Evolutionary conservation across 116 monocot genomes (phyloP).

Genomic region (Dioscorea cayenensis): DNA sequence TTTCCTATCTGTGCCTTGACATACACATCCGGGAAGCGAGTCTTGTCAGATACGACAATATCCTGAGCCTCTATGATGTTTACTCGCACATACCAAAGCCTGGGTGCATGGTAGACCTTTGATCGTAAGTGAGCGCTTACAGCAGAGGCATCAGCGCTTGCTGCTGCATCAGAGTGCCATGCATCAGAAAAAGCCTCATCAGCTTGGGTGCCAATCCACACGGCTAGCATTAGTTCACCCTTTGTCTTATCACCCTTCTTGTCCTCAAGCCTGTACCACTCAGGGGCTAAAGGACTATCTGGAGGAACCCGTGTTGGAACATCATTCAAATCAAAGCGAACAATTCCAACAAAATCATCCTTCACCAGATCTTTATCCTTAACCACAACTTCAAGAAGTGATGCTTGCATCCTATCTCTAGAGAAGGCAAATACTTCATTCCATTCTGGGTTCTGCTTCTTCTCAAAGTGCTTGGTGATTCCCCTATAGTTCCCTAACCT

Average conservation of each 20-base stretch:
- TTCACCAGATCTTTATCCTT: constrained; percentile 40
- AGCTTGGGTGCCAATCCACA: constrained; percentile 81
- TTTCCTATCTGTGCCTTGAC: constrained; percentile 58
- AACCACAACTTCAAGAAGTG: constrained; percentile 44
- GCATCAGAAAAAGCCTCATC: constrained; percentile 71
- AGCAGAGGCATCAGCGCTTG: constrained; percentile 12
- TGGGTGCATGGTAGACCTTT: constrained; percentile 73
- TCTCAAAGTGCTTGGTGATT: constrained; percentile 65
- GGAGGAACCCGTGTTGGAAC: constrained; percentile 45
- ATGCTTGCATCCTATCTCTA: constrained; percentile 37
- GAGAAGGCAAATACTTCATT: constrained; percentile 74
- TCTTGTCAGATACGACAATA: constrained; percentile 27
- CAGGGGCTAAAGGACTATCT: constrained; percentile 58
- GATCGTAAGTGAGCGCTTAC: constrained; percentile 28
- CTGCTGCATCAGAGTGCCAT: constrained; percentile 57
- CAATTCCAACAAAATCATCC: constrained; percentile 46
- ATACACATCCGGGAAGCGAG: constrained; percentile 50
- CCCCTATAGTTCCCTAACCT: constrained; percentile 68
- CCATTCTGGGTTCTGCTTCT: constrained; percentile 83
- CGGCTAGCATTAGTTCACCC: constrained; percentile 78
- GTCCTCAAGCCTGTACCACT: constrained; percentile 77
- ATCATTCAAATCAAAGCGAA: constrained; percentile 47
- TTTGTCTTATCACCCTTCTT: constrained; percentile 53
- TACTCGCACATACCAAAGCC: constrained; percentile 77
- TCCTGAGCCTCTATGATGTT: constrained; percentile 74